Base-by-base conservation (phyloP, 2,329 filamentous ascomycete genomes). In the Seiridium unicorne region DNA sequence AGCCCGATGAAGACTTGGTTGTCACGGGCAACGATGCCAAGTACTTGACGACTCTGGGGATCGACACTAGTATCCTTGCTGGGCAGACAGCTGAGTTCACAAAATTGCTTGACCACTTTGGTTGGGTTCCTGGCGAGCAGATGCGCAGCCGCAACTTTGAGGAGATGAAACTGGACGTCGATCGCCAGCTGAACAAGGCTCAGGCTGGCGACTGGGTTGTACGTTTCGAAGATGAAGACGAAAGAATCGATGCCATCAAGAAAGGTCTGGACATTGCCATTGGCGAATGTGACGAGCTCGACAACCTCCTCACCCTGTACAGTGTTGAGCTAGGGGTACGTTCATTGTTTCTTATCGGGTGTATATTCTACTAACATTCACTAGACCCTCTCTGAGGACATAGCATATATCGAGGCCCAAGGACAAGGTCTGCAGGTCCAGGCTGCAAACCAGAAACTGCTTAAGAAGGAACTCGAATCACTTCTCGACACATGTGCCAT, bases 361-460 rank as follows among this genome's bases (percentile, higher is more conserved):
- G 11, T 58, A 11, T 13, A 18, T 59, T 51, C 31, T 55, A 48
- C 71, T 76, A 62, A 75, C 61, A 8, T n/a, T 4, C 13, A 35
- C 32, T 70, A 96, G 90, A 98, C 93, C 54, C 82, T 99, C 36
- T 93, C 93, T 60, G 94, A 98, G 55, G 95, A 99, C 69, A 96
- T 99, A 67, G 89, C 93, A 3, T 98, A 96, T 72, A 98, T 99
- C 65, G 95, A 99, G 77, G 93, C 95, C 2, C 95, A 99, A 75
- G 93, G 92, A 5, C 94, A 99, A 76, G 95, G 95, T 79, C 80
- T 99, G 51, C 95, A 99, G 70, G 94, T 99, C 5, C 95, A 98
- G 75, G 94, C 94, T 26, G 92, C 95, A 46, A 99, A 99, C 69
- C 95, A 99, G 73, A 97, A 97, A 73, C 84, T 97, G 35, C 83